Evolutionary conservation across 2,329 filamentous ascomycete genomes (phyloP), one percentile per base, ranked within the genome.

Genomic region (Westerdykella sp.): DNA sequence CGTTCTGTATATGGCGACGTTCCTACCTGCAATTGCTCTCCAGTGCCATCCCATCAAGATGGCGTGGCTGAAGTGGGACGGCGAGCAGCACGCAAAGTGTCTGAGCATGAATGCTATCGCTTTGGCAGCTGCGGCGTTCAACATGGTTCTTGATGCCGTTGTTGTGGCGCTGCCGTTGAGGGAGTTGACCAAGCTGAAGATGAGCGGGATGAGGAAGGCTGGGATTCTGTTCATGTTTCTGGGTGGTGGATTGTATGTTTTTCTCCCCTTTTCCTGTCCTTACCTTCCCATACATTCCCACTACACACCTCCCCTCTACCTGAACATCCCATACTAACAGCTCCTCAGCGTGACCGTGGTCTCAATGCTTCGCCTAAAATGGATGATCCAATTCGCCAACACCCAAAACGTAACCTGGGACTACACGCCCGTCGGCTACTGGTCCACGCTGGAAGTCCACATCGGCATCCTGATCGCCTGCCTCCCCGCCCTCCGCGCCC

Each of bases 361-460:
- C 46, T 71, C 68, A 43, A 64, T 69, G 21, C 52, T 73, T 22
- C 67, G 71, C 7, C 52, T 74, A 3, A 63, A 67, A 18, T 69
- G 64, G 15, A 57, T 74, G 37, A 63, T 73, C 31, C 55, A 66
- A 16, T 73, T 74, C 47, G 65, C 67, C 10, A 65, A 62, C 21
- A 68, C 69, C 1, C 42, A 61, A 0, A 73, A 74, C 46, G 45
- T 67, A 2, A 65, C 60, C 2, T 69, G 67, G 59, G 59, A 62
- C 40, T 60, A 61, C n/a, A 45, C 53, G 1, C 48, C 55, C 4
- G 46, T 59, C 6, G 54, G 55, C n/a, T 59, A 60, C 44, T 62
- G 55, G 55, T 57, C 53, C 2, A 48, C 49, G 1, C 39, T 61
- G 9, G 60, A 63, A 51, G 43, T 54, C 10, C 47, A 61, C 16